phyloP scores from a whole-genome alignment of 2,329 filamentous ascomycete genomes.

The Botrytis cinerea region DNA sequence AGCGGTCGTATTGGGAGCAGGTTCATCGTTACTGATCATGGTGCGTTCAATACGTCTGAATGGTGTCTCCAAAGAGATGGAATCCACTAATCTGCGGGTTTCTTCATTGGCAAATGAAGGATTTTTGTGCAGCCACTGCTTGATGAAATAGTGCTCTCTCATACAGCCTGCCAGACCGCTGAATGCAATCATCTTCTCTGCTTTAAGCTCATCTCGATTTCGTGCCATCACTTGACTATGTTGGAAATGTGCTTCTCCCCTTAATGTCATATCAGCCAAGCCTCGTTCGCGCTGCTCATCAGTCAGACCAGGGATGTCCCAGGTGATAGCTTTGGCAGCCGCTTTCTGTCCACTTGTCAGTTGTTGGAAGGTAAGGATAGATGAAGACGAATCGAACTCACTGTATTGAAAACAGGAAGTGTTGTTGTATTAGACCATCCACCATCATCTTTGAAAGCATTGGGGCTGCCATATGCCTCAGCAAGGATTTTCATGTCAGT shows the following conservation, averaged over 20 bases:
- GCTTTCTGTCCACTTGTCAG: constrained; percentile 2
- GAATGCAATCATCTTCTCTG: constrained; percentile 19
- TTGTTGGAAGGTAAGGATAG: neutral
- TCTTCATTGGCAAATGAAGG: neutral
- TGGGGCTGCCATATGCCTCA: constrained; percentile 14
- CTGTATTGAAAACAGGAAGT: constrained; percentile 15
- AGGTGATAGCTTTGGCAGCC: constrained; percentile 16
- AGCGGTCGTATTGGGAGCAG: neutral
- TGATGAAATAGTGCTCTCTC: constrained; percentile 16
- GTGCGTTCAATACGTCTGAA: constrained; percentile 5
- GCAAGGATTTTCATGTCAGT: constrained; percentile 19
- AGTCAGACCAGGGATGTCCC: constrained; percentile 2
- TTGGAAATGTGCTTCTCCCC: constrained; percentile 16
- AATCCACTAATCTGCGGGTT: constrained; percentile 3
- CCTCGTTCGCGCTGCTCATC: constrained; percentile 8
- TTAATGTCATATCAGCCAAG: constrained; percentile 4
- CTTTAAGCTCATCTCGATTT: neutral
- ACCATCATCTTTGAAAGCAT: constrained; percentile 17
- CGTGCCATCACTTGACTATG: constrained; percentile 12
- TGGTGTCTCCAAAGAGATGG: constrained; percentile 1
- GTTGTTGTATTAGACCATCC: constrained; percentile 15
- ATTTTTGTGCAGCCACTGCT: neutral
- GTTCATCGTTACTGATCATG: constrained; percentile 6
- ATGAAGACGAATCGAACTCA: constrained; percentile 24
- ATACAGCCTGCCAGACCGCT: constrained; percentile 6